A percentile compares a stretch with the other conserved stretches of the same genome.
Evolutionary conservation across 2,329 filamentous ascomycete genomes (phyloP).

Genomic region (Diaporthe nobilis): DNA sequence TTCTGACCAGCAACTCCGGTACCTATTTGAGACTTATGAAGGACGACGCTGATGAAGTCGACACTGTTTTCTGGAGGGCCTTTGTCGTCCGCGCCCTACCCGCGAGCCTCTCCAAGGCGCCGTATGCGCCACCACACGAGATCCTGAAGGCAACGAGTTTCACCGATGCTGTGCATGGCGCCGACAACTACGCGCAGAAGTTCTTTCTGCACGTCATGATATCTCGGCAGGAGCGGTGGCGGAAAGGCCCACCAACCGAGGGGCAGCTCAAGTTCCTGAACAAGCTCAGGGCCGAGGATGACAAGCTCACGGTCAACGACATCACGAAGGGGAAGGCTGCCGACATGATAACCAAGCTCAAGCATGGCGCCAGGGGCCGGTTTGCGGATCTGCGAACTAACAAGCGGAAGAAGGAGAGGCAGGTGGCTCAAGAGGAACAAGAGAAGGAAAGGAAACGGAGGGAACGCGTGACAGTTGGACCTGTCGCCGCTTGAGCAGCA

Average conservation of each 20-base stretch:
- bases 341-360: slow-evolving; percentile 94
- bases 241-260: slow-evolving; percentile 73
- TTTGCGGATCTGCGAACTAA: slow-evolving; percentile 68
- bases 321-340: slow-evolving; percentile 85
- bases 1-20: slow-evolving; percentile 77
- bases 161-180: slow-evolving; percentile 83
- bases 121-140: slow-evolving; percentile 77
- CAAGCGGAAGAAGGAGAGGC: slow-evolving; percentile 63
- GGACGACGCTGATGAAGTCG: slow-evolving; percentile 50
- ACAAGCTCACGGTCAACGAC: slow-evolving; percentile 67
- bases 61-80: slow-evolving; percentile 56
- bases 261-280: slow-evolving; percentile 80
- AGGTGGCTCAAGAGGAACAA: slow-evolving; percentile 55
- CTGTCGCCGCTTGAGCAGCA: slow-evolving; percentile 54
- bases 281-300: slow-evolving; percentile 69
- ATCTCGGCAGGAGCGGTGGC: slow-evolving; percentile 77
- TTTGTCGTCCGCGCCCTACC: slow-evolving; percentile 66
- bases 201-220: slow-evolving; percentile 79
- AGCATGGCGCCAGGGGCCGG: slow-evolving; percentile 81
- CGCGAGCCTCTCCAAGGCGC: slow-evolving; percentile 61
- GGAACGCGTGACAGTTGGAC: slow-evolving; percentile 70
- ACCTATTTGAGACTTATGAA: slow-evolving; percentile 71
- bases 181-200: slow-evolving; percentile 82
- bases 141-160: slow-evolving; percentile 78
- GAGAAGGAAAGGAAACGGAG: slow-evolving; percentile 56